phyloP scores from a whole-genome alignment of 768 basidiomycete species.

The Collybiopsis confluens region DNA sequence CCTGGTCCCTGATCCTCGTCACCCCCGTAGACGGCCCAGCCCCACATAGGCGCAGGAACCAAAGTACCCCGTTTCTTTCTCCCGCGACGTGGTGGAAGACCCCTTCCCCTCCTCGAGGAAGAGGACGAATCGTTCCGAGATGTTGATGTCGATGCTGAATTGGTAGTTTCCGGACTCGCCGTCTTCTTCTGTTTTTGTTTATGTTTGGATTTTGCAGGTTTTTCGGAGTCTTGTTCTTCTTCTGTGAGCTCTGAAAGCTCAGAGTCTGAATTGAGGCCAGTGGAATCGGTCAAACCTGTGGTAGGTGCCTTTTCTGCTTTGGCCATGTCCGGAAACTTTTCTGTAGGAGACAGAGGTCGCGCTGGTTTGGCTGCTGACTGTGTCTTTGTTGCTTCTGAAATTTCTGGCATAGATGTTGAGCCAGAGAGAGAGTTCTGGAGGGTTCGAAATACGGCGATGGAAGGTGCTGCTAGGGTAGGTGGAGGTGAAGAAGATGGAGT shows the following conservation, averaged over 20 bases:
- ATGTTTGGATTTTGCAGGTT: slow-evolving; percentile 22
- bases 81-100: slow-evolving; percentile 19
- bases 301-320: slow-evolving; percentile 17
- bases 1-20: slow-evolving; percentile 37
- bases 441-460: slow-evolving; percentile 4
- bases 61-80: slow-evolving; percentile 61
- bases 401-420: slow-evolving; percentile 12
- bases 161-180: background rate
- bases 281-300: slow-evolving; percentile 19
- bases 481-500: slow-evolving; percentile 64
- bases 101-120: slow-evolving; percentile 3
- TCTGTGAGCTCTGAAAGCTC: slow-evolving; percentile 84
- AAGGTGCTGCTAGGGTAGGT: slow-evolving; percentile 20
- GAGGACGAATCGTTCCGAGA: background rate
- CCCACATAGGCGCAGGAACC: slow-evolving; percentile 83
- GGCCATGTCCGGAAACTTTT: slow-evolving; percentile 3
- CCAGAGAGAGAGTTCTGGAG: background rate
- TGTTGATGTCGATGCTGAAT: background rate
- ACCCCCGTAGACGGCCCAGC: slow-evolving; percentile 59
- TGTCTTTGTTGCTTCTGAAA: slow-evolving; percentile 13
- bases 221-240: slow-evolving; percentile 60
- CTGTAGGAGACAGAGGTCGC: background rate
- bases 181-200: slow-evolving; percentile 13
- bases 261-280: slow-evolving; percentile 55
- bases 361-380: slow-evolving; percentile 16